Percentiles rank a stretch among this genome's conserved stretches.
Conservation (phyloP, 1,284 basidiomycete genomes). For the Amylostereum areolatum region DNA sequence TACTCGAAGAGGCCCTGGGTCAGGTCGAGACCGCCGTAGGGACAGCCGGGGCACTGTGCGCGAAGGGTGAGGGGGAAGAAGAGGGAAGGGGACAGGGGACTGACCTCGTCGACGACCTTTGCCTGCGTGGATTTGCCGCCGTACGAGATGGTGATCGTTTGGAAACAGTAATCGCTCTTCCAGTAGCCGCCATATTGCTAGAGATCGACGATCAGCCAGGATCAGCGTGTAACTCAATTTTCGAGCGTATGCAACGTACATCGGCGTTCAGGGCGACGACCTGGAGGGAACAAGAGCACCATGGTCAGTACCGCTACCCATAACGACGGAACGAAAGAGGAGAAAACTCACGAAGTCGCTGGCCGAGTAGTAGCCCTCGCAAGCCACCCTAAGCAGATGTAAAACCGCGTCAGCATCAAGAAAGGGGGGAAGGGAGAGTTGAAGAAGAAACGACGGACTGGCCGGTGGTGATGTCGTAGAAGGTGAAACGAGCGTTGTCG, state of each 20-base stretch:
- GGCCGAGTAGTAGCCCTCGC: constrained; percentile 40
- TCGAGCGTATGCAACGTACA: constrained; percentile 1
- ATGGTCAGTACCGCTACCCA: background rate
- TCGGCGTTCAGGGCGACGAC: constrained; percentile 10
- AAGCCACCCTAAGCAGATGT: constrained; percentile 40
- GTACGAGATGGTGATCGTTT: constrained; percentile 58
- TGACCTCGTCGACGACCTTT: constrained; percentile 61
- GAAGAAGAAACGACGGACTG: constrained; percentile 32
- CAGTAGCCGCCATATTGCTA: background rate
- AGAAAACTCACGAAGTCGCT: constrained; percentile 12
- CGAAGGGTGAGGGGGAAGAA: background rate
- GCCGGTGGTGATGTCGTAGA: constrained; percentile 42
- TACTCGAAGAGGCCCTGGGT: constrained; percentile 66
- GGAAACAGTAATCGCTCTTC: constrained; percentile 40
- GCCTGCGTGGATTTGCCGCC: constrained; percentile 59
- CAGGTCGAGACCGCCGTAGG: constrained; percentile 72
- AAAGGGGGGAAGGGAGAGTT: background rate
- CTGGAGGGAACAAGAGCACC: background rate
- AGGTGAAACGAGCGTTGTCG: constrained; percentile 31
- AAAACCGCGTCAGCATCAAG: constrained; percentile 2
- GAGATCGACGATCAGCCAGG: background rate
- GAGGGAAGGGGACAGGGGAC: constrained; percentile 9
- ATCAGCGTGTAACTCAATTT: too few species aligned
- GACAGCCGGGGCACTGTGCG: constrained; percentile 66
- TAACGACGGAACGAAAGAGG: background rate